Conservation (phyloP, 768 basidiomycete genomes). For the Phaeotremella fagi region DNA sequence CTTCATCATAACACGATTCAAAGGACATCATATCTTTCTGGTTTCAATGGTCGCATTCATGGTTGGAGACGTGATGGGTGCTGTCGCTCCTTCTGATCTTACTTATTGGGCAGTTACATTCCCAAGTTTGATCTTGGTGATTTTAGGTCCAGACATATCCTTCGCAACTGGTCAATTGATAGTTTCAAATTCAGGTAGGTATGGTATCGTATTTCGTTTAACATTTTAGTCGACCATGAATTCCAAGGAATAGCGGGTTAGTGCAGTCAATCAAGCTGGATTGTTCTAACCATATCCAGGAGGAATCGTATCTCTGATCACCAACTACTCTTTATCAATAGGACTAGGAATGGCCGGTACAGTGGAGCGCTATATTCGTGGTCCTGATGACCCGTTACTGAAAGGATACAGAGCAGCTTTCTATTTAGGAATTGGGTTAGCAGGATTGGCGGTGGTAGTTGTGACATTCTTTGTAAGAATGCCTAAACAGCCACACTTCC, state of each 20-base stretch:
- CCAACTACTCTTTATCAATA: slow-evolving; percentile 8
- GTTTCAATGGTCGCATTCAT: slow-evolving; percentile 24
- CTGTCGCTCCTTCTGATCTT: slow-evolving; percentile 7
- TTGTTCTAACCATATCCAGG: neutral
- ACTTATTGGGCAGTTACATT: slow-evolving; percentile 27
- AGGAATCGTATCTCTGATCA: neutral
- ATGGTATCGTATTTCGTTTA: neutral
- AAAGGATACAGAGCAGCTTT: slow-evolving; percentile 15
- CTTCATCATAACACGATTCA: slow-evolving; percentile 14
- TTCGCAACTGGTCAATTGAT: slow-evolving; percentile 25
- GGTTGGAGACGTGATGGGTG: slow-evolving; percentile 17
- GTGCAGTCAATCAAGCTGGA: neutral
- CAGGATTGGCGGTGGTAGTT: slow-evolving; percentile 8
- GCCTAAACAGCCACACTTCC: slow-evolving; percentile 5
- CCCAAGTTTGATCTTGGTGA: slow-evolving; percentile 3
- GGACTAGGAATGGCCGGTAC: slow-evolving; percentile 20
- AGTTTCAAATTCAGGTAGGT: slow-evolving; percentile 13
- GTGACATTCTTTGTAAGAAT: slow-evolving; percentile 15
- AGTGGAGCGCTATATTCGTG: slow-evolving; percentile 10
- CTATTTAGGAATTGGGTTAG: slow-evolving; percentile 5
- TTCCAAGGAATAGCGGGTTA: slow-evolving; percentile 21
- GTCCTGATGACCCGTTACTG: neutral
- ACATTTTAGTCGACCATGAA: slow-evolving; percentile 6
- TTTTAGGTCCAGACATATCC: slow-evolving; percentile 8
- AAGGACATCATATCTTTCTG: slow-evolving; percentile 20